Evolutionary conservation across 2,329 filamentous ascomycete species (phyloP).

Genomic region (Colletotrichum zoysiae): DNA sequence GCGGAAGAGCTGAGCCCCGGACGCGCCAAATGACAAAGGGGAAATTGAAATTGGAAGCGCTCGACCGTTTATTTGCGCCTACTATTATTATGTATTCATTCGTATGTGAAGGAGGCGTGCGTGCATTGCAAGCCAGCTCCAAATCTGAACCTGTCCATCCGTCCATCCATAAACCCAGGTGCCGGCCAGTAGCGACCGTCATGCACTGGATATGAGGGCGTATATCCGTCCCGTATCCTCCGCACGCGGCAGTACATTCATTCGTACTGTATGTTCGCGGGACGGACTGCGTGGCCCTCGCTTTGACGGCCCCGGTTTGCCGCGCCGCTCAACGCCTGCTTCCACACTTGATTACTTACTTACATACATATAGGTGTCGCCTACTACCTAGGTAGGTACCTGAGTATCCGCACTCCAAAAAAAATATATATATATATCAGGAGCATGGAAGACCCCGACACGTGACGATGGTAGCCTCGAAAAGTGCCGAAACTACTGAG

Average conservation of each 20-base stretch:
- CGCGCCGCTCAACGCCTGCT: conserved; percentile 14
- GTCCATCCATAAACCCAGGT: not conserved
- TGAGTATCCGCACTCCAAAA: too few relatives aligned
- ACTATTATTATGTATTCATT: too few relatives aligned
- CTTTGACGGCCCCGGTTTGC: conserved; percentile 20
- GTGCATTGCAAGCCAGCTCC: conserved; percentile 15
- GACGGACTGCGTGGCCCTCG: not conserved
- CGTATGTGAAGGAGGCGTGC: too few relatives aligned
- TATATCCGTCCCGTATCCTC: not conserved
- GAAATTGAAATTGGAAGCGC: conserved; percentile 33
- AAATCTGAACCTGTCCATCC: conserved; percentile 16
- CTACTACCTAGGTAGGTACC: too few relatives aligned
- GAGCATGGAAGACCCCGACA: not conserved
- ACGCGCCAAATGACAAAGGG: conserved; percentile 23
- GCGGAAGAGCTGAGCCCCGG: conserved; percentile 9
- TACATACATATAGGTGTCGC: too few relatives aligned
- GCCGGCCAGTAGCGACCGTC: not conserved
- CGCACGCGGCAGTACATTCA: not conserved
- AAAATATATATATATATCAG: too few relatives aligned
- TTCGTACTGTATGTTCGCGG: too few relatives aligned
- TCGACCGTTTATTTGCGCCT: conserved; percentile 5
- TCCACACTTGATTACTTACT: not conserved
- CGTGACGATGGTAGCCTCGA: conserved; percentile 7
- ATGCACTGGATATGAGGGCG: conserved; percentile 19
- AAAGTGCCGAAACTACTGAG: conserved; percentile 10